Evolutionary conservation across 1,284 basidiomycete species (phyloP).

Genomic region (Vanrija sp.): DNA sequence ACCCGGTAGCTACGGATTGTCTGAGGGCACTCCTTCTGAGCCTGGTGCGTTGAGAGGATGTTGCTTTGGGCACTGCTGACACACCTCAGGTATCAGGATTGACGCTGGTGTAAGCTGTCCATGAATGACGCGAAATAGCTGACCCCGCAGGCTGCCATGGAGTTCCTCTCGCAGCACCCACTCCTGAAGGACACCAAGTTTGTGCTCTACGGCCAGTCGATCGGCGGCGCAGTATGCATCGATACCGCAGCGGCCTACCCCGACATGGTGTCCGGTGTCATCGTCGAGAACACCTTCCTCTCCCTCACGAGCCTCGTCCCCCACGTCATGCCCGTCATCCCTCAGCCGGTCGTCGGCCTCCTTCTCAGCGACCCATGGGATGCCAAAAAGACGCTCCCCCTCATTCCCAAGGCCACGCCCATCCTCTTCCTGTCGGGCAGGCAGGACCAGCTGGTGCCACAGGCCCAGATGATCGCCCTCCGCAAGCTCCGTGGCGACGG

Average conservation of each 20-base stretch:
- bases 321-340: constrained; percentile 70
- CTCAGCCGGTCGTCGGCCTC: constrained; percentile 52
- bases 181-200: constrained; percentile 60
- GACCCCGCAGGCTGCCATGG: constrained; percentile 56
- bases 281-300: constrained; percentile 90
- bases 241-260: constrained; percentile 80
- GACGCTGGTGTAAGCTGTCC: constrained; percentile 66
- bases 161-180: constrained; percentile 69
- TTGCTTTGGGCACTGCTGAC: constrained; percentile 16
- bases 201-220: constrained; percentile 80
- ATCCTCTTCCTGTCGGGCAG: constrained; percentile 80
- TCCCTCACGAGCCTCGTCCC: constrained; percentile 77
- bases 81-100: constrained; percentile 60
- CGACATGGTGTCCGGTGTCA: constrained; percentile 55
- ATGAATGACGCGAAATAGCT: not conserved
- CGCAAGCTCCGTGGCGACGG: constrained; percentile 59
- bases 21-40: constrained; percentile 78
- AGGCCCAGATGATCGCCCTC: constrained; percentile 74
- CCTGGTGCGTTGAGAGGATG: constrained; percentile 53
- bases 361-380: constrained; percentile 71
- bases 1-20: constrained; percentile 64
- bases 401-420: constrained; percentile 66
- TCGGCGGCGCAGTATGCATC: constrained; percentile 92
- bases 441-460: constrained; percentile 79
- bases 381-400: constrained; percentile 64